Evolutionary conservation across 108 stramenopile genomes (phyloP).

Genomic region (Nitzschia putrida): DNA sequence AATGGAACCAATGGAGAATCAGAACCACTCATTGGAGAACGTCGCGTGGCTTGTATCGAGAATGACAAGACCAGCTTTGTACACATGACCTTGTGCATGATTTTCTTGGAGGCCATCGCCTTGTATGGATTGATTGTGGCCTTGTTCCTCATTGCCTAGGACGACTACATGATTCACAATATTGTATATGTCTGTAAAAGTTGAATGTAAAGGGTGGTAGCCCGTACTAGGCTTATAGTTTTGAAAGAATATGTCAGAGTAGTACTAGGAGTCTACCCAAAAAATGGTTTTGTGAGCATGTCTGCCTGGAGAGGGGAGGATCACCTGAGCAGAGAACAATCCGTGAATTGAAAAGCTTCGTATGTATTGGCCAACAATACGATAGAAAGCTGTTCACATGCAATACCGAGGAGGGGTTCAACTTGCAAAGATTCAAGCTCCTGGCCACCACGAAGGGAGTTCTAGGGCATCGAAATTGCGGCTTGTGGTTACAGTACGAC

Average conservation of each 20-base stretch:
- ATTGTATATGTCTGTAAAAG: neutral
- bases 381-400: no score
- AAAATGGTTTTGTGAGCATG: no score
- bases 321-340: no score
- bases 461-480: conserved; percentile 7
- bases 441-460: conserved; percentile 1
- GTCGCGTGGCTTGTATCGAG: neutral
- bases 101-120: conserved; percentile 66
- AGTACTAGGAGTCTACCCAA: no score
- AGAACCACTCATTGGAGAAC: conserved; percentile 13
- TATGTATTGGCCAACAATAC: no score
- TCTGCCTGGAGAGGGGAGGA: no score
- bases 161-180: neutral
- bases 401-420: no score
- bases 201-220: no score
- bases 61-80: conserved; percentile 1
- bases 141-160: conserved; percentile 42
- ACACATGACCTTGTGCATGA: conserved; percentile 27
- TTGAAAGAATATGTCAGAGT: no score
- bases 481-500: conserved; percentile 9
- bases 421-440: no score
- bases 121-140: conserved; percentile 70
- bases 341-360: no score
- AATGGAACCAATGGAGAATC: neutral
- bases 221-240: no score